These are phyloP conservation scores for Wickerhamomyces bovis DNA, from an alignment of 805 yeast species.

Conservation along the genomic window DNA sequence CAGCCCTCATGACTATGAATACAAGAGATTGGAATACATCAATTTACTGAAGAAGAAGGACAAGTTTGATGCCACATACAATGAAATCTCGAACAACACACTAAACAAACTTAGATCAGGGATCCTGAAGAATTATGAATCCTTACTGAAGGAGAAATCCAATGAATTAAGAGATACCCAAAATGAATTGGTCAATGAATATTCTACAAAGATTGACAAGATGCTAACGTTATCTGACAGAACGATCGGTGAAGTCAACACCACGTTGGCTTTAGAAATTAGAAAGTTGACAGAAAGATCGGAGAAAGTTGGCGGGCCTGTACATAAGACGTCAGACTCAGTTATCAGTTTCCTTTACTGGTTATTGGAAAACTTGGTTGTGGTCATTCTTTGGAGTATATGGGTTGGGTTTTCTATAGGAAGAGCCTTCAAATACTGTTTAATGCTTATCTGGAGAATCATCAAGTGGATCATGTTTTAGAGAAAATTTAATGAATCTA, in stretches of 20 bases:
- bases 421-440: conserved; percentile 21
- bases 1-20: conserved; percentile 18
- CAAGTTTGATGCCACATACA: conserved; percentile 6
- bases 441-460: conserved; percentile 7
- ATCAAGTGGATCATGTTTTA: conserved; percentile 13
- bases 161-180: conserved; percentile 15
- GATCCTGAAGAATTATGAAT: conserved; percentile 8
- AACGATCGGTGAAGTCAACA: conserved; percentile 66
- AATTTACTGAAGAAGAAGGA: conserved; percentile 8
- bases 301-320: conserved; percentile 32
- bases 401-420: conserved; percentile 52
- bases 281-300: conserved; percentile 45
- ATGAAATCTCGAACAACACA: neutral
- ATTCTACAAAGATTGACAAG: conserved; percentile 51
- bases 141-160: conserved; percentile 14
- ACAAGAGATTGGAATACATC: conserved; percentile 11
- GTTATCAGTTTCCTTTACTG: conserved; percentile 36
- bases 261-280: conserved; percentile 59
- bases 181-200: conserved; percentile 18
- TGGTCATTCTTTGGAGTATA: conserved; percentile 42
- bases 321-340: conserved; percentile 27
- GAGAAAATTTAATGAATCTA: neutral
- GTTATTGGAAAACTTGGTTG: conserved; percentile 46
- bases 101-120: conserved; percentile 1
- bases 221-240: conserved; percentile 59